Evolutionary conservation across 75 land plant species (phyloP), one percentile per base, ranked within the genome.

Genomic region (Ceratopteris richardii): DNA sequence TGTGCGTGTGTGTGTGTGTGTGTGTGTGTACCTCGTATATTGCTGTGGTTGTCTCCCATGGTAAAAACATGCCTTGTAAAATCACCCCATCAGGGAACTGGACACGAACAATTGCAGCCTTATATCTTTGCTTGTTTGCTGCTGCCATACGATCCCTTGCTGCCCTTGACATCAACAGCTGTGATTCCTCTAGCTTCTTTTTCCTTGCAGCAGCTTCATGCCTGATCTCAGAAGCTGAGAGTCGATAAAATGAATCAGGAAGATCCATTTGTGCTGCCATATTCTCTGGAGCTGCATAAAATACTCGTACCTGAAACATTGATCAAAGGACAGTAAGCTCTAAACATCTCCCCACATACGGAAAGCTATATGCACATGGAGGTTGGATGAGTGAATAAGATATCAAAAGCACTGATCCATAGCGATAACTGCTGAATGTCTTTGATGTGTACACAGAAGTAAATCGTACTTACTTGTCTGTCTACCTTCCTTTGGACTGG

Each of bases 71-170:
- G 54, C 80, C 96, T 67, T 90, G 96, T 9, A 90, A 77, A 40
- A 90, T 74, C 5, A 90, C 80, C n/a, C 90, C 90, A 64, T 90
- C 96, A 12, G 92, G 96, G 73, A 90, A 86, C 57, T 86, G 96
- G 20, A 90, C 58, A 19, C 96, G 68, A 47, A 90, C 79, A 1
- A 83, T 24, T 22, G 85, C 46, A 36, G 55, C 71, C 39, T 68
- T 79, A 42, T 86, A 90, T 39, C 44, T 71, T 62, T 29, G 77
- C 54, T 70, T 61, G 2, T 74, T 73, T 55, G 80, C 71, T 50
- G 73, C 58, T 42, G 77, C 85, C 62, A 80, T 84, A 58, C 83
- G 86, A 59, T 82, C 95, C 66, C 59, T 80, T 60, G 61, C 80
- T 17, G 87, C 82, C 47, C 76, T 90, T 23, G 96, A 89, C 61